phyloP scores from a whole-genome alignment of 1,284 basidiomycete genomes.

The Puccinia novopanici region DNA sequence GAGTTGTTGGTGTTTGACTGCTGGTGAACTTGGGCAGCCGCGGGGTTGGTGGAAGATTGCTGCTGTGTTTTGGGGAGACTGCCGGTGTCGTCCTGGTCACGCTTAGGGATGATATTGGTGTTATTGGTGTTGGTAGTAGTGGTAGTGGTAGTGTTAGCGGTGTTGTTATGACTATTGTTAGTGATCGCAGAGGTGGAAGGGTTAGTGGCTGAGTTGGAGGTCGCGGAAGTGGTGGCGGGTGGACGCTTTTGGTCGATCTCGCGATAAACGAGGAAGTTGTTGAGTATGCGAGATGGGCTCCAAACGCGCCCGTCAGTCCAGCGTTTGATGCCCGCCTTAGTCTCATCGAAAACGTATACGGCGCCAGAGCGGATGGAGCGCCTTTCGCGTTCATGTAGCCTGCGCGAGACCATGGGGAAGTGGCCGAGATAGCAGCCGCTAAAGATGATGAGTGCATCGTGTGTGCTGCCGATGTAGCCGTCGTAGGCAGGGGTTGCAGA shows the following conservation, averaged over 20 bases:
- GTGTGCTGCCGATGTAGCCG: constrained; percentile 87
- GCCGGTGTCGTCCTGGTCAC: constrained; percentile 4
- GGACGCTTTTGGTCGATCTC: constrained; percentile 49
- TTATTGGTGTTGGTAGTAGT: constrained; percentile 6
- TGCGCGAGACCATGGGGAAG: constrained; percentile 88
- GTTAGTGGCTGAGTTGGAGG: constrained; percentile 10
- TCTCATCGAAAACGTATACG: constrained; percentile 98
- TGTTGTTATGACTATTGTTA: not conserved
- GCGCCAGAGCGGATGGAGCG: constrained; percentile 90
- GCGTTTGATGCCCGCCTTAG: constrained; percentile 94
- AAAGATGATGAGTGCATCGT: constrained; percentile 91
- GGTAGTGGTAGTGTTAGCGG: not conserved
- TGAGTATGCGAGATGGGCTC: constrained; percentile 83
- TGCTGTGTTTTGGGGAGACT: not conserved
- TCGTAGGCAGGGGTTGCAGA: constrained; percentile 53
- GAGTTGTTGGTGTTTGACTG: not conserved
- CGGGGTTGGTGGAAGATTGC: not conserved
- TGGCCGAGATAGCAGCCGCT: constrained; percentile 86
- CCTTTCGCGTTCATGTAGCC: constrained; percentile 86
- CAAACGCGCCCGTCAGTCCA: constrained; percentile 98
- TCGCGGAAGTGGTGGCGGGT: not conserved
- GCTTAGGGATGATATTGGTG: not conserved
- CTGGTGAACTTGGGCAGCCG: not conserved
- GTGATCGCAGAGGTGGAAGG: constrained; percentile 1
- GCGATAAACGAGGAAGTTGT: constrained; percentile 78